phyloP scores from a whole-genome alignment of 23 red algal genomes.

The Agarophyton chilense region DNA sequence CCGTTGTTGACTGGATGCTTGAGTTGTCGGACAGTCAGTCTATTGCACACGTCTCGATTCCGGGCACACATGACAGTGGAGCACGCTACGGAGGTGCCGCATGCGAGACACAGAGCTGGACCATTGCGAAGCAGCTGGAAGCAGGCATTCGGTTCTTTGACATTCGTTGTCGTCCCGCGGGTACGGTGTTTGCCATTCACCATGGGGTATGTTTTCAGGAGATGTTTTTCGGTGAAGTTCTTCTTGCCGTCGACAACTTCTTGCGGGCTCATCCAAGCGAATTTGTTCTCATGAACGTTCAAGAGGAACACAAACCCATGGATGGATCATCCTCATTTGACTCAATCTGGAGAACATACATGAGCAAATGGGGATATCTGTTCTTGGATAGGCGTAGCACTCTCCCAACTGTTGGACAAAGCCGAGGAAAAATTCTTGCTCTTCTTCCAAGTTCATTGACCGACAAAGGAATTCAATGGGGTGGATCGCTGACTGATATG shows the following conservation, averaged over 20 bases:
- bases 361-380: neutral
- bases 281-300: constrained; percentile 40
- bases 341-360: constrained; percentile 43
- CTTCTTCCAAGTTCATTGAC: no score
- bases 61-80: constrained; percentile 54
- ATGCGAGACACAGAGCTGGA: constrained; percentile 40
- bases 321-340: constrained; percentile 17
- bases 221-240: constrained; percentile 52
- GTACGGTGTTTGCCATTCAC: constrained; percentile 52
- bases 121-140: constrained; percentile 36
- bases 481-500: neutral
- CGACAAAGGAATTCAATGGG: constrained; percentile 44
- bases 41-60: constrained; percentile 43
- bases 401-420: constrained; percentile 29
- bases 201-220: constrained; percentile 52
- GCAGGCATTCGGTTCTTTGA: constrained; percentile 60
- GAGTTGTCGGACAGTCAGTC: constrained; percentile 20
- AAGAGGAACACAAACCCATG: constrained; percentile 46
- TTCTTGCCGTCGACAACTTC: constrained; percentile 15
- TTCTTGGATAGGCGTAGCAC: neutral
- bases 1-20: constrained; percentile 34
- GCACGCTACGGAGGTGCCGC: constrained; percentile 17
- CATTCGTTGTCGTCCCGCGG: constrained; percentile 39
- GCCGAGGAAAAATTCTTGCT: constrained; percentile 26
- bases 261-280: constrained; percentile 5